Evolutionary conservation across 1,284 basidiomycete genomes (phyloP).

Genomic region (Malassezia sp.): DNA sequence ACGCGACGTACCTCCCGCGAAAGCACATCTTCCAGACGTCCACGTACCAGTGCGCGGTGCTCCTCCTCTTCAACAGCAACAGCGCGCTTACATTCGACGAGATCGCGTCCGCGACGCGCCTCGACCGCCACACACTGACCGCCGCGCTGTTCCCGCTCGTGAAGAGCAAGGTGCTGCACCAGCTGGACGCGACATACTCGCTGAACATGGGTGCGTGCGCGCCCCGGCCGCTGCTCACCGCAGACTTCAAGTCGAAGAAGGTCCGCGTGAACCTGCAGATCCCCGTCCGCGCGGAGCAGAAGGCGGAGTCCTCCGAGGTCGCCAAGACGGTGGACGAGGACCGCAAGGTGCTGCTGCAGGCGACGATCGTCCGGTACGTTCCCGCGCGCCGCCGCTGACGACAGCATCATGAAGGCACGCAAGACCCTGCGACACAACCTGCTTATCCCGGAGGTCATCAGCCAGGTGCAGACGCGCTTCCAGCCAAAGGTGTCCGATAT

Average conservation of each 20-base stretch:
- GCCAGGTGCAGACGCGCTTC: constrained; percentile 77
- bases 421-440: constrained; percentile 91
- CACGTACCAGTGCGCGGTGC: constrained; percentile 86
- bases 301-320: constrained; percentile 79
- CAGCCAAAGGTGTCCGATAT: constrained; percentile 82
- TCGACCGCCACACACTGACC: constrained; percentile 70
- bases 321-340: constrained; percentile 95
- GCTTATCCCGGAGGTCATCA: constrained; percentile 85
- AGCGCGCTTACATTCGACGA: constrained; percentile 74
- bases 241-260: constrained; percentile 83
- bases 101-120: constrained; percentile 67
- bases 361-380: constrained; percentile 83
- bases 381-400: neutral
- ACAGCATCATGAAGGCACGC: constrained; percentile 92
- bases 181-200: constrained; percentile 51
- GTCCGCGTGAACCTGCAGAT: constrained; percentile 70
- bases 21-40: constrained; percentile 94
- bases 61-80: constrained; percentile 79
- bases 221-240: constrained; percentile 9
- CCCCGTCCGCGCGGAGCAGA: constrained; percentile 86
- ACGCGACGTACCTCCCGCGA: constrained; percentile 80
- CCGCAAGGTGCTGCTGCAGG: constrained; percentile 90
- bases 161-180: constrained; percentile 78
- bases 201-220: constrained; percentile 55
- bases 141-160: constrained; percentile 71